Conservation (phyloP, 2,329 filamentous ascomycete genomes). For the Aspergillus pseudonomiae region DNA sequence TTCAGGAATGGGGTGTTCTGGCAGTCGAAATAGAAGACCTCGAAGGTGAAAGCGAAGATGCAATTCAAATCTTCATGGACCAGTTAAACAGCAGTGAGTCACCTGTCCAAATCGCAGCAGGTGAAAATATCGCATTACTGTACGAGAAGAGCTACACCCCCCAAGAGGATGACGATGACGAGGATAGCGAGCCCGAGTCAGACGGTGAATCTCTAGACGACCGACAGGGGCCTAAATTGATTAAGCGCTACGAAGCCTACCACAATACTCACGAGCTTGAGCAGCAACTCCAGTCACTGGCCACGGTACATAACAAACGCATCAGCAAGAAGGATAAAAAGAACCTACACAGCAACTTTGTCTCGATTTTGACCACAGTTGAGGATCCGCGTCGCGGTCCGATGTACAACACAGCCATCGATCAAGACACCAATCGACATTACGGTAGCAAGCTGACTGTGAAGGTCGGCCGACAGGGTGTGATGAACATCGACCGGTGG, state of each 20-base stretch:
- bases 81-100: conserved; percentile 77
- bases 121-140: conserved; percentile 78
- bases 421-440: conserved; percentile 60
- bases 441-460: conserved; percentile 67
- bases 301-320: conserved; percentile 62
- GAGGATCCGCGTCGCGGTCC: conserved; percentile 69
- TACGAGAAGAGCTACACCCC: conserved; percentile 73
- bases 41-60: conserved; percentile 68
- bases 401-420: conserved; percentile 65
- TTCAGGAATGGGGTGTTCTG: conserved; percentile 79
- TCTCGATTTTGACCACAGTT: conserved; percentile 67
- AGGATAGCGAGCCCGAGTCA: conserved; percentile 45
- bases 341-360: conserved; percentile 66
- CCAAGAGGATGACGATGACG: conserved; percentile 61
- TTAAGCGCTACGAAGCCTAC: conserved; percentile 70
- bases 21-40: conserved; percentile 77
- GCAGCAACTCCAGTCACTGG: conserved; percentile 61
- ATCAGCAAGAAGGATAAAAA: conserved; percentile 70
- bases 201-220: conserved; percentile 47
- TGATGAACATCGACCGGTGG: conserved; percentile 70
- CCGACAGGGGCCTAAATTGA: conserved; percentile 44
- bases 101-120: conserved; percentile 75
- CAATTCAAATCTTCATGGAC: conserved; percentile 80
- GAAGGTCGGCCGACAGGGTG: conserved; percentile 58
- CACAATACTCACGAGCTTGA: conserved; percentile 65